A percentile compares a stretch with the other conserved stretches of the same genome.
phyloP scores from a whole-genome alignment of 2,329 filamentous ascomycete species.

The Apiospora hydei region DNA sequence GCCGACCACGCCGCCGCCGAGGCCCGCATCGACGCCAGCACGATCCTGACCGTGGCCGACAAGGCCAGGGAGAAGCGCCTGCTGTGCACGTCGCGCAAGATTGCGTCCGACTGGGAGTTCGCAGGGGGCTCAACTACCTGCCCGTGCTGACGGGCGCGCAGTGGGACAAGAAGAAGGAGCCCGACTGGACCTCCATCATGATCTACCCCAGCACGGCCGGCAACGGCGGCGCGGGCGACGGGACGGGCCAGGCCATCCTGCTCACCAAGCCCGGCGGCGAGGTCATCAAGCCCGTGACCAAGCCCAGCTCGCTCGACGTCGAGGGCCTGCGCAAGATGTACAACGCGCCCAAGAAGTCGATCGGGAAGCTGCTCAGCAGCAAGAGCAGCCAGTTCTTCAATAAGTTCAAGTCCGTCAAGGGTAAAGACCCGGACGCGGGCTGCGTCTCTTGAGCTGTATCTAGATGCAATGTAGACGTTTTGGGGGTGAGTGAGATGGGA shows the following conservation, averaged over 20 bases:
- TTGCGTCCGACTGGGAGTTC: conserved; percentile 25
- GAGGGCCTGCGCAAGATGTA: conserved; percentile 26
- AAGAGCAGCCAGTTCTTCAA: conserved; percentile 3
- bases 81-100: conserved; percentile 18
- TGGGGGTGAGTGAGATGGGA: background rate
- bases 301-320: background rate
- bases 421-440: background rate
- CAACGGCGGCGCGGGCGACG: conserved; percentile 12
- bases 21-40: background rate
- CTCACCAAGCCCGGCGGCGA: conserved; percentile 19
- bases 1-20: conserved; percentile 24
- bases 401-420: conserved; percentile 13
- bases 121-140: conserved; percentile 26
- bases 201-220: conserved; percentile 33
- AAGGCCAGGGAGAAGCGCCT: conserved; percentile 2
- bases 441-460: background rate
- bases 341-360: background rate
- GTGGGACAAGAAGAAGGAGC: background rate
- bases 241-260: conserved; percentile 1
- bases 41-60: background rate
- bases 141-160: background rate
- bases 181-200: conserved; percentile 35
- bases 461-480: background rate
- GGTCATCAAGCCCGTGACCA: conserved; percentile 6
- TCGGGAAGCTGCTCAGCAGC: background rate